Evolutionary conservation across 495 filamentous ascomycete genomes (phyloP).

Genomic region (Trichocladium uniseriatum): DNA sequence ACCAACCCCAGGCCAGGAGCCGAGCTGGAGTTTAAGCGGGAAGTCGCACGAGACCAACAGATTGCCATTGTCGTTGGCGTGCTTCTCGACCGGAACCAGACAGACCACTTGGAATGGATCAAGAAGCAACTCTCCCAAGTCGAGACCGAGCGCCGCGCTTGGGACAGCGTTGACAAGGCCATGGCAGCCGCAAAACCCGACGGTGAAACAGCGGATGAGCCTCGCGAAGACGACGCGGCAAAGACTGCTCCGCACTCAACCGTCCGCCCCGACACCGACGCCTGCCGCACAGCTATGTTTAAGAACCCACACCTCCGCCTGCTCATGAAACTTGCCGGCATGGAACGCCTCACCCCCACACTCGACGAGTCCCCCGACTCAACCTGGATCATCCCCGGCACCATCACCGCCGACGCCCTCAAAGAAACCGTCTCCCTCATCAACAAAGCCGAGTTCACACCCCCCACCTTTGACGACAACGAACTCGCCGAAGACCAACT

Average conservation of each 20-base stretch:
- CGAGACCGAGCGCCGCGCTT: conserved; percentile 63
- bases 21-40: conserved; percentile 71
- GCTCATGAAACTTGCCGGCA: conserved; percentile 66
- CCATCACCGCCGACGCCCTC: conserved; percentile 51
- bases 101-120: conserved; percentile 71
- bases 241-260: conserved; percentile 33
- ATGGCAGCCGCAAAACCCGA: conserved; percentile 25
- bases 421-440: conserved; percentile 52
- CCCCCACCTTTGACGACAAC: conserved; percentile 61
- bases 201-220: conserved; percentile 27
- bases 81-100: conserved; percentile 65
- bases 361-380: conserved; percentile 62
- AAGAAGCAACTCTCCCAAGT: conserved; percentile 59
- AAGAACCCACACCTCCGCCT: conserved; percentile 86
- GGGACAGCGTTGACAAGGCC: conserved; percentile 63
- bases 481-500: conserved; percentile 65
- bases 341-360: conserved; percentile 53
- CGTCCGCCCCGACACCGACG: conserved; percentile 59
- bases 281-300: conserved; percentile 64
- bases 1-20: conserved; percentile 49
- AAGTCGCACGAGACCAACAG: conserved; percentile 54
- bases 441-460: conserved; percentile 61
- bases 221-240: conserved; percentile 32
- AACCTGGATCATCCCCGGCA: conserved; percentile 69
- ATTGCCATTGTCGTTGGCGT: conserved; percentile 69